Evolutionary conservation across 345 rosid genomes (phyloP), one percentile per base, ranked within the genome.

Genomic region (Lepidium sativum): DNA sequence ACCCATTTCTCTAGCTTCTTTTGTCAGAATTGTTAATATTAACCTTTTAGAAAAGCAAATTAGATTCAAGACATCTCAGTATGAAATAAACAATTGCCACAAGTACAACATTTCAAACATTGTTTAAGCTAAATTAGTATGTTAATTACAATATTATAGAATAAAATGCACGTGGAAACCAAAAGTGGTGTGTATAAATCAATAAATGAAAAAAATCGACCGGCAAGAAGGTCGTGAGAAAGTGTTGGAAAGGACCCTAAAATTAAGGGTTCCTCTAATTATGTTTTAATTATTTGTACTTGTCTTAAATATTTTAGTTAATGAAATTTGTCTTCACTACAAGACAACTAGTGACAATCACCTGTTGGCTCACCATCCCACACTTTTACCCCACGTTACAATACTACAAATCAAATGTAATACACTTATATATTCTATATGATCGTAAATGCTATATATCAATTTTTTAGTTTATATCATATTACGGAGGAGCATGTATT

Each of bases 341-440:
- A 69, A 60, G 68, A 69, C 74, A 69, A 69, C 35, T 27, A 60
- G 60, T 50, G 37, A 69, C 62, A 52, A 63, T 52, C 68, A 60
- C 54, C 31, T 69, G 54, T 47, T 69, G 47, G 68, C 48, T 69
- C 67, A 60, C 61, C 55, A 52, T 61, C 61, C 39, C 73, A 33
- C 73, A 68, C 73, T 53, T 41, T 67, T 53, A 59, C 60, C 32
- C 63, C 38, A 59, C 60, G 50, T 50, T 20, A 29, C 14, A 34
- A 44, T 8, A 56, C 31, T 27, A 1, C 31, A 5, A 27, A 20
- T 20, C 2, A 25, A n/a, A n/a, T n/a, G n/a, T n/a, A n/a, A n/a
- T n/a, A n/a, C n/a, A n/a, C n/a, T n/a, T n/a, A 5, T 27, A 27
- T 5, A 27, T 27, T 4, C 29, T 2, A 27, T 27, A 27, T 27